Percentiles rank a stretch among this genome's conserved stretches.
phyloP scores from a whole-genome alignment of 2,329 filamentous ascomycete species.

The Cordyceps tenuipes region DNA sequence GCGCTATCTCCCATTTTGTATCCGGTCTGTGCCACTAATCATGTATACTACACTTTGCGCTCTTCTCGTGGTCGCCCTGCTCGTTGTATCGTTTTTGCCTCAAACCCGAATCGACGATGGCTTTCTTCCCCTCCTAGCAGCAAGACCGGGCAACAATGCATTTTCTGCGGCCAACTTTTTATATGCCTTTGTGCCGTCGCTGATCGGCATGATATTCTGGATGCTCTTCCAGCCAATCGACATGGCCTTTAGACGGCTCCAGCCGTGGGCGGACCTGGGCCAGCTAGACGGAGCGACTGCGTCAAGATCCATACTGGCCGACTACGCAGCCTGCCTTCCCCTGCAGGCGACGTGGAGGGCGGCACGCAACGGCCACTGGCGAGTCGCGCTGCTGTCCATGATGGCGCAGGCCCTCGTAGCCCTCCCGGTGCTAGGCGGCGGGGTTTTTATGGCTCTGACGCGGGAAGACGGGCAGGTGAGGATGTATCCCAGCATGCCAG shows the following conservation, averaged over 20 bases:
- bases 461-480: conserved; percentile 40
- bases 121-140: conserved; percentile 61
- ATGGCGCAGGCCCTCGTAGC: conserved; percentile 51
- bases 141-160: conserved; percentile 50
- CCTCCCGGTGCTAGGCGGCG: conserved; percentile 60
- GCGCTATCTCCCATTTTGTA: conserved; percentile 68
- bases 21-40: conserved; percentile 58
- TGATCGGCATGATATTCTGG: conserved; percentile 59
- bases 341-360: conserved; percentile 52
- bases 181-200: conserved; percentile 66
- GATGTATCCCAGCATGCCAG: conserved; percentile 66
- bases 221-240: conserved; percentile 61
- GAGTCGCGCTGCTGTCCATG: conserved; percentile 53
- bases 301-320: conserved; percentile 55
- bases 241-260: conserved; percentile 54
- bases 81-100: conserved; percentile 72
- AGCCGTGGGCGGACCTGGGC: conserved; percentile 59
- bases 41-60: conserved; percentile 54
- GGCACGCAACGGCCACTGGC: conserved; percentile 52
- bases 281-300: conserved; percentile 51
- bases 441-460: conserved; percentile 66
- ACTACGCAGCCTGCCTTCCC: conserved; percentile 61
- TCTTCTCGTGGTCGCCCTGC: conserved; percentile 58
- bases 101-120: conserved; percentile 56
- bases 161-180: conserved; percentile 86